A percentile compares a stretch with the other conserved stretches of the same genome.
phyloP scores from a whole-genome alignment of 202 grass and related monocot genomes.

The Setaria viridis region DNA sequence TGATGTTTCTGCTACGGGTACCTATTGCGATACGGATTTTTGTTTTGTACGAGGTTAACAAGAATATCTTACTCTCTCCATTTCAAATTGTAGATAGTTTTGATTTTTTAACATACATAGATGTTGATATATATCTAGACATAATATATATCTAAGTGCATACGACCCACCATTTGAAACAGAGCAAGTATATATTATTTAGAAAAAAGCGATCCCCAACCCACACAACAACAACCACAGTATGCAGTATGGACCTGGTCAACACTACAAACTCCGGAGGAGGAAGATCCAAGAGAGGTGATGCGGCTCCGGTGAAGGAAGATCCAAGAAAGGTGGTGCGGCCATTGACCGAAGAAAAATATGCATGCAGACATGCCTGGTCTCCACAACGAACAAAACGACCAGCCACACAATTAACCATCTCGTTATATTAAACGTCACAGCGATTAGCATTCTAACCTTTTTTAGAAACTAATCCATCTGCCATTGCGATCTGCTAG shows the following conservation, averaged over 20 bases:
- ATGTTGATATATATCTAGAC: too few relatives aligned
- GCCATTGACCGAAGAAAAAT: constrained; percentile 33
- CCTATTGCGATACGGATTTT: too few relatives aligned
- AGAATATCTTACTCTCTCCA: too few relatives aligned
- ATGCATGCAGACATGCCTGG: constrained; percentile 5
- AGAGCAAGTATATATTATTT: too few relatives aligned
- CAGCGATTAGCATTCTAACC: constrained; percentile 31
- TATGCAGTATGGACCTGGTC: not conserved
- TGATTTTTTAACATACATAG: too few relatives aligned
- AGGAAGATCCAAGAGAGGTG: constrained; percentile 44
- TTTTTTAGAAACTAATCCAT: constrained; percentile 52
- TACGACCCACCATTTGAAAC: too few relatives aligned
- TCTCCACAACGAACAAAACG: constrained; percentile 37
- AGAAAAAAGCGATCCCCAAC: too few relatives aligned
- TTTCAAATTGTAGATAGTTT: too few relatives aligned
- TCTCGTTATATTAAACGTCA: constrained; percentile 20
- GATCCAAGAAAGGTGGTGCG: constrained; percentile 40
- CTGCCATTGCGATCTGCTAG: constrained; percentile 40
- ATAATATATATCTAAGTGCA: too few relatives aligned
- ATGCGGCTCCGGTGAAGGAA: constrained; percentile 17
- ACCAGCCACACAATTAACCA: constrained; percentile 24
- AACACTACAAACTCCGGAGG: not conserved
- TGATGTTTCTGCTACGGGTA: too few relatives aligned
- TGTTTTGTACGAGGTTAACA: too few relatives aligned
- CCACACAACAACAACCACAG: not conserved